A percentile compares a stretch with the other conserved stretches of the same genome.
Conservation (phyloP, 345 rosid genomes). For the Jatropha curcas region DNA sequence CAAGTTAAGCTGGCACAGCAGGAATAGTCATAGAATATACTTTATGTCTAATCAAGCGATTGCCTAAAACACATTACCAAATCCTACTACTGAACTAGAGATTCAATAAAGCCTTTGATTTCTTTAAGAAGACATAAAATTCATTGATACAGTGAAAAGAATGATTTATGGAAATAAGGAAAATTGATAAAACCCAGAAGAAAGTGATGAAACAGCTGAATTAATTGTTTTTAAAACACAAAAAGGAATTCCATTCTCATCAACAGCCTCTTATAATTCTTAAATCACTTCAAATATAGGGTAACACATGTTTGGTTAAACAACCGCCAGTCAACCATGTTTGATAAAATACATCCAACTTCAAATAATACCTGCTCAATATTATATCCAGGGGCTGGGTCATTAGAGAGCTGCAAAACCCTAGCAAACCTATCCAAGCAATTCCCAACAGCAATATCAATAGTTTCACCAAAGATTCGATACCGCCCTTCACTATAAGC, state of each 20-base stretch:
- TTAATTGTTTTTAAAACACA: neutral
- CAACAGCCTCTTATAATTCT: neutral
- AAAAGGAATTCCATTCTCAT: neutral
- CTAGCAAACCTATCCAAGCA: constrained; percentile 96
- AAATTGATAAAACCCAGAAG: neutral
- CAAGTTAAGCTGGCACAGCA: neutral
- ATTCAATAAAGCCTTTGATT: neutral
- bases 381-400: constrained; percentile 99
- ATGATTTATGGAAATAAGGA: neutral
- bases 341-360: too few species aligned
- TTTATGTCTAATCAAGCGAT: neutral
- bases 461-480: constrained; percentile 89
- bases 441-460: constrained; percentile 98
- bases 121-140: neutral
- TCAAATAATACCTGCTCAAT: constrained; percentile 80
- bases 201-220: neutral
- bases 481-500: constrained; percentile 96
- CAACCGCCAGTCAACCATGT: too few species aligned
- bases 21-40: neutral
- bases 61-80: neutral
- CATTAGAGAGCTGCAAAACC: constrained; percentile 84
- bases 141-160: neutral
- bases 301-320: too few species aligned
- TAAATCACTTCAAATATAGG: neutral
- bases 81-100: neutral